These are phyloP conservation scores for Agaricales sp. DNA, from an alignment of 1,284 basidiomycete species.

Conservation along the genomic window DNA sequence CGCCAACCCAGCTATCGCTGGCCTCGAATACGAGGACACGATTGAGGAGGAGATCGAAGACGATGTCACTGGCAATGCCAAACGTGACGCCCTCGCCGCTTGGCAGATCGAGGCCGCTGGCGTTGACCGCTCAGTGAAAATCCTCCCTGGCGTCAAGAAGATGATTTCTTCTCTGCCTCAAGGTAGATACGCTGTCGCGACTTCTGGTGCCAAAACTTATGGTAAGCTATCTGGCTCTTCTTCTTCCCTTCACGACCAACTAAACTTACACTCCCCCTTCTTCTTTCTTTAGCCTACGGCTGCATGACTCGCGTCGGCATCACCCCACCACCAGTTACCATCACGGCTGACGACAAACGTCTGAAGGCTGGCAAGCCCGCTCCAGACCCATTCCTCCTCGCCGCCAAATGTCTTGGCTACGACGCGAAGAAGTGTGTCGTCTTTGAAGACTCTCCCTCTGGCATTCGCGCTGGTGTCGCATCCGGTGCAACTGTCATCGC, in stretches of 20 bases:
- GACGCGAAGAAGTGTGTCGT: conserved; percentile 51
- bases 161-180: conserved; percentile 62
- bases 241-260: conserved; percentile 3
- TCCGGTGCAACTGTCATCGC: conserved; percentile 70
- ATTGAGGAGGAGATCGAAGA: conserved; percentile 29
- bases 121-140: conserved; percentile 60
- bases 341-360: conserved; percentile 71
- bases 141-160: conserved; percentile 62
- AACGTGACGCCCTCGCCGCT: conserved; percentile 28
- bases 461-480: conserved; percentile 64
- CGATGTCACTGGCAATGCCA: conserved; percentile 15
- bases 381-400: conserved; percentile 69
- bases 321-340: conserved; percentile 59
- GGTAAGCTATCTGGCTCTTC: no score
- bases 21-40: conserved; percentile 25
- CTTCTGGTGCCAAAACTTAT: conserved; percentile 69
- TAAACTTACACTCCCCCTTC: conserved; percentile 7
- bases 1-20: background rate
- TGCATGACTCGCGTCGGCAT: conserved; percentile 70
- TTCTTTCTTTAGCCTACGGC: conserved; percentile 38
- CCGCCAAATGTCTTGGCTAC: conserved; percentile 63
- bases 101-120: conserved; percentile 53
- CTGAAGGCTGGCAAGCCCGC: conserved; percentile 59
- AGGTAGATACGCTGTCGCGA: conserved; percentile 65
- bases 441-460: conserved; percentile 68